Evolutionary conservation across 371 early-diverging fungal genomes (phyloP).

Genomic region (Mortierella polycephala): DNA sequence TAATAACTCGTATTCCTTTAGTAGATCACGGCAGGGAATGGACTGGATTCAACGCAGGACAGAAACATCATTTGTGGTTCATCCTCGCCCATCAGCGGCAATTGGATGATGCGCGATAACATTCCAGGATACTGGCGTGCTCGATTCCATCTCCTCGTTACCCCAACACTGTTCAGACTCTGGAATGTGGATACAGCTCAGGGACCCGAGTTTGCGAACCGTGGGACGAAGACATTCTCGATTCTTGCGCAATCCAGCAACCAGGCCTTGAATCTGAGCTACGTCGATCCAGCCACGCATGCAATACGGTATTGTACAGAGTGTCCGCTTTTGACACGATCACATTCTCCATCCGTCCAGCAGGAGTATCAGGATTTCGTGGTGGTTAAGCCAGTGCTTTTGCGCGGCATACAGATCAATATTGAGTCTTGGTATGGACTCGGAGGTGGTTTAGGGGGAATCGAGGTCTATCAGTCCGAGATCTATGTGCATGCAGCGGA

Average conservation of each 20-base stretch:
- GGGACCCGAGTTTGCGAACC: slow-evolving; percentile 48
- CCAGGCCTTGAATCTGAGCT: slow-evolving; percentile 65
- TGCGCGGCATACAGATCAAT: slow-evolving; percentile 70
- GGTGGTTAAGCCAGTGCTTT: slow-evolving; percentile 48
- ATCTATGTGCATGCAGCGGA: slow-evolving; percentile 59
- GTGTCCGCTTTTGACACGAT: slow-evolving; percentile 64
- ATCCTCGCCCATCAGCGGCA: slow-evolving; percentile 49
- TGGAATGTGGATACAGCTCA: slow-evolving; percentile 63
- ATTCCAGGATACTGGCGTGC: slow-evolving; percentile 74
- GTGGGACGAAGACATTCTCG: slow-evolving; percentile 76
- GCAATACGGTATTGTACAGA: slow-evolving; percentile 62
- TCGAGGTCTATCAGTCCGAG: slow-evolving; percentile 77
- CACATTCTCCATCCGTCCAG: not conserved
- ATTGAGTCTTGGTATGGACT: slow-evolving; percentile 78
- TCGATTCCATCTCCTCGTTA: slow-evolving; percentile 65
- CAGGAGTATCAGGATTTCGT: slow-evolving; percentile 71
- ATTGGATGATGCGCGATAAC: slow-evolving; percentile 76
- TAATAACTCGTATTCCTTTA: not conserved
- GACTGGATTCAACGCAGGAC: slow-evolving; percentile 20
- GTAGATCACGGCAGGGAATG: slow-evolving; percentile 39
- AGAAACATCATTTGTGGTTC: slow-evolving; percentile 30
- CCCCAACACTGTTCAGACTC: slow-evolving; percentile 75
- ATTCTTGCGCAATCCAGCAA: slow-evolving; percentile 62
- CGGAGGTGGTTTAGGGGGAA: slow-evolving; percentile 76
- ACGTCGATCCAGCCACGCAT: slow-evolving; percentile 66